These are phyloP conservation scores for Microsporum canis DNA, from an alignment of 2,329 filamentous ascomycete genomes.

Conservation along the genomic window DNA sequence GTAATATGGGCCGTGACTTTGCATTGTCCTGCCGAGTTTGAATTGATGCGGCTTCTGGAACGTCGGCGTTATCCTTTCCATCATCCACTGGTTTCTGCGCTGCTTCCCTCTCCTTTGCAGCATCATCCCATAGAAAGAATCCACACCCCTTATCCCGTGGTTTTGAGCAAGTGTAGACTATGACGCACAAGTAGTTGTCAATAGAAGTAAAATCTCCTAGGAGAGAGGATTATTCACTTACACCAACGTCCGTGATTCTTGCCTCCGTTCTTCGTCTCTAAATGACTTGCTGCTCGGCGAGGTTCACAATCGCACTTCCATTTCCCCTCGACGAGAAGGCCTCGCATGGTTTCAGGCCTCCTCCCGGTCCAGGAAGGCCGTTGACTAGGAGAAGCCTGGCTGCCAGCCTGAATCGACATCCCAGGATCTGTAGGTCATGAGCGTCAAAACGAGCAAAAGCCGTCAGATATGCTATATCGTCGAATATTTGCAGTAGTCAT, in stretches of 20 bases:
- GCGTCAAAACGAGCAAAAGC: not conserved
- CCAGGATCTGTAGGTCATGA: not conserved
- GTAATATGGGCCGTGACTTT: not conserved
- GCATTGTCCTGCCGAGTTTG: not conserved
- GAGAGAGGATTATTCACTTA: slow-evolving; percentile 18
- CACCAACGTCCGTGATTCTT: slow-evolving; percentile 47
- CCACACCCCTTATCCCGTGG: slow-evolving; percentile 39
- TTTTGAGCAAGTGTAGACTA: slow-evolving; percentile 49
- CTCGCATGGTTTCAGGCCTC: slow-evolving; percentile 16
- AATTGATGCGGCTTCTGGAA: not conserved
- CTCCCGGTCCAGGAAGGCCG: not conserved
- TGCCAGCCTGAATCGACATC: not conserved
- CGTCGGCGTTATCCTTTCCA: not conserved
- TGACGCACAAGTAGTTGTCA: not conserved
- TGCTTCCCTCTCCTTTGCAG: slow-evolving; percentile 42
- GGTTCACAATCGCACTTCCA: slow-evolving; percentile 49
- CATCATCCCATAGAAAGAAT: slow-evolving; percentile 52
- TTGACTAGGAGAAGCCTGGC: not conserved
- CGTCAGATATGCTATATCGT: not conserved
- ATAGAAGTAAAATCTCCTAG: not conserved
- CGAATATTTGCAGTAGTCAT: not conserved
- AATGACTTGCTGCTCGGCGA: slow-evolving; percentile 42
- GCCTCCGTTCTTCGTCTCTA: slow-evolving; percentile 47
- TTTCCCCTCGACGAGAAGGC: slow-evolving; percentile 33
- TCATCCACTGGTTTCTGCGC: slow-evolving; percentile 36